Conservation (phyloP, 2,329 filamentous ascomycete genomes). For the Hypomyces perniciosus region DNA sequence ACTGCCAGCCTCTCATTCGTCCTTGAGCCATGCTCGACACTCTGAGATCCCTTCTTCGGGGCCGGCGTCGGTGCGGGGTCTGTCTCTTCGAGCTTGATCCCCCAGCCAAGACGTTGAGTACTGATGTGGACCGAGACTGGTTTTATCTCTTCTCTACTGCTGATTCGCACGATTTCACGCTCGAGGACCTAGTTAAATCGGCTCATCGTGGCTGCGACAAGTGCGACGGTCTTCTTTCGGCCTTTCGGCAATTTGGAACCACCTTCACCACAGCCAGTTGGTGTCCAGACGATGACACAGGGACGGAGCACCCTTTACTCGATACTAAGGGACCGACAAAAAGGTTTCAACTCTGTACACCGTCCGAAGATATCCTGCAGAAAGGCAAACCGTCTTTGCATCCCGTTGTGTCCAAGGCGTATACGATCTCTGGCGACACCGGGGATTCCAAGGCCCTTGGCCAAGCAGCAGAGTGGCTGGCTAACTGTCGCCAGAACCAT, state of each 20-base stretch:
- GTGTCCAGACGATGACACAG: not conserved
- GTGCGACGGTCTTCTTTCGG: slow-evolving; percentile 3
- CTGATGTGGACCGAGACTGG: not conserved
- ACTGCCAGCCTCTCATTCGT: too few relatives aligned
- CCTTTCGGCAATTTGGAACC: not conserved
- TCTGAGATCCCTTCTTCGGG: not conserved
- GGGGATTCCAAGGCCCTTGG: not conserved
- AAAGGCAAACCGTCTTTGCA: not conserved
- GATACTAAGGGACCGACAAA: not conserved
- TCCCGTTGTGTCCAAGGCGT: not conserved
- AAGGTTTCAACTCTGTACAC: slow-evolving; percentile 4
- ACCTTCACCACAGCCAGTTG: not conserved
- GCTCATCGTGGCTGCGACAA: slow-evolving; percentile 2
- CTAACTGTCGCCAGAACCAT: not conserved
- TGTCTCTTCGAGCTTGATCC: slow-evolving; percentile 9
- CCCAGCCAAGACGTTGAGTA: not conserved
- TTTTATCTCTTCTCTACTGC: slow-evolving; percentile 1
- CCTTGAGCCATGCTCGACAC: not conserved
- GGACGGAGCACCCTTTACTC: not conserved
- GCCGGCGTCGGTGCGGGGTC: slow-evolving; percentile 5
- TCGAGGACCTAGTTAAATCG: not conserved
- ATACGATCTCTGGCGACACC: not conserved
- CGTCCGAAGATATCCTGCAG: not conserved
- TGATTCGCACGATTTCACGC: slow-evolving; percentile 3
- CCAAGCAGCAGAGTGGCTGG: slow-evolving; percentile 5